A percentile compares a stretch with the other conserved stretches of the same genome.
Conservation (phyloP, 176 grass and related monocot genomes). For the Musa troglodytarum region DNA sequence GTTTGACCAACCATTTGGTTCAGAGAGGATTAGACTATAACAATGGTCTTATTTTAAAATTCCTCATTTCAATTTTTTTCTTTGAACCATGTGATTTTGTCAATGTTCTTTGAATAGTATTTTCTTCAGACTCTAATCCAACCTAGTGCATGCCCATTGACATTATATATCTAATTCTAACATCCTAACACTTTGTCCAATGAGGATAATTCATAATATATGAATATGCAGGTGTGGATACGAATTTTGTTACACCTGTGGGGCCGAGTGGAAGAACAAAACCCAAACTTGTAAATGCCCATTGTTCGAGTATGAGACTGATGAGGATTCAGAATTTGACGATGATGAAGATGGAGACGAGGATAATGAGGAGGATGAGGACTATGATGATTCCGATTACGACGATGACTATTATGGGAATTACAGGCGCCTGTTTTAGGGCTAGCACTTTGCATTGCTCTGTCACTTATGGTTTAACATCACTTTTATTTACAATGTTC, state of each 20-base stretch:
- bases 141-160: neutral
- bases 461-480: too few species aligned
- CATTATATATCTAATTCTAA: neutral
- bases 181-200: neutral
- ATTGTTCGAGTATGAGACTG: slow-evolving; percentile 33
- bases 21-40: too few species aligned
- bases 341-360: slow-evolving; percentile 20
- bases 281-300: slow-evolving; percentile 54
- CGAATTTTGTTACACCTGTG: slow-evolving; percentile 86
- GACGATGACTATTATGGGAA: neutral
- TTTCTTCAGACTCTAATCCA: neutral
- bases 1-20: too few species aligned
- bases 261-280: slow-evolving; percentile 68
- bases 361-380: neutral
- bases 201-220: neutral
- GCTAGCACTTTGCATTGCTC: too few species aligned
- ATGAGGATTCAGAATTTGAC: slow-evolving; percentile 6
- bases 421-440: too few species aligned
- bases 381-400: too few species aligned
- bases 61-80: neutral
- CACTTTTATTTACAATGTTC: too few species aligned
- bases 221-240: slow-evolving; percentile 41
- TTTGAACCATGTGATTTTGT: neutral
- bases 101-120: neutral
- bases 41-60: neutral